Evolutionary conservation across 2,329 filamentous ascomycete genomes (phyloP), one percentile per base, ranked within the genome.

Genomic region (Penicillium aurantiogriseum): DNA sequence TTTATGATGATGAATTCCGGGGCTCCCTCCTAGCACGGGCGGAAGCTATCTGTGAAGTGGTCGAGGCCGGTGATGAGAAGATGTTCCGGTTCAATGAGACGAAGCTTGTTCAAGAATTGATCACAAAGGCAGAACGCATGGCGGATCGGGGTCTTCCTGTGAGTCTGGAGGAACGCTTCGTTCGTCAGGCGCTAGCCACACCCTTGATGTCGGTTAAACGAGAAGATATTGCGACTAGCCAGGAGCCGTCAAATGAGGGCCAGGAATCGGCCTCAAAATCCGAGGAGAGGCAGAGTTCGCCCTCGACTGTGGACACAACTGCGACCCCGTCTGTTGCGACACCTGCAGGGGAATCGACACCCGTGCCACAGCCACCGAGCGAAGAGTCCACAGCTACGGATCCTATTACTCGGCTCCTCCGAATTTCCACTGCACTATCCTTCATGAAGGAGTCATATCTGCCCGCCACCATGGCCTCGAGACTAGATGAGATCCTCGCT

Each of bases 161-260:
- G 7, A 96, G 88, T 65, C 83, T 99, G 81, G 93, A 97, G 70
- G 89, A 94, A 46, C 88, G 85, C 42, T 95, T 96, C 65, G 85
- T 99, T 9, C 84, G 81, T 51, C 88, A 88, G 67, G 83, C 84
- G 2, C 79, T 99, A 5, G 89, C 94, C 65, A 83, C 87, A 5
- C 93, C 94, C 0, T 79, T 96, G 43, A 78, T 90, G 65, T 85
- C 85, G 33, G 80, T 92, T 40, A 87, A 82, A 67, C 81, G 85
- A 45, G 82, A 86, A 55, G 79, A 84, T 39, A 71, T 69, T 38
- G 48, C 63, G 53, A 63, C 65, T 54, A 59, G 65, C 45, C 56
- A 73, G 56, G 19, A 64, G 50, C 35, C 70, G 58, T 50, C 65
- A 23, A 61, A 65, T n/a, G 59, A 72, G 15, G 65, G 71, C 33